Percentiles rank a stretch among this genome's conserved stretches.
phyloP scores from a whole-genome alignment of 768 basidiomycete species.

The Suillus fuscotomentosus region DNA sequence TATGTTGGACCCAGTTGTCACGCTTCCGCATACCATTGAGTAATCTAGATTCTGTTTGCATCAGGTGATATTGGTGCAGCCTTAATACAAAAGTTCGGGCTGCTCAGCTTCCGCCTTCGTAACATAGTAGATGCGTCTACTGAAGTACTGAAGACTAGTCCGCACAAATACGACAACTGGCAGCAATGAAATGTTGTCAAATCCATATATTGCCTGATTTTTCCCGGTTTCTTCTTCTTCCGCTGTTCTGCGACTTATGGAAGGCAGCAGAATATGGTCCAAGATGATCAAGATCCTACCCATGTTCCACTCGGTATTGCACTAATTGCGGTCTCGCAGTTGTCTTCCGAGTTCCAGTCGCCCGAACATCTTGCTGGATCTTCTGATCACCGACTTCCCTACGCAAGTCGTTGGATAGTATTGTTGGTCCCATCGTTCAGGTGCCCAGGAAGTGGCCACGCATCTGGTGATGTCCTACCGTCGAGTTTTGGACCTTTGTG shows the following conservation, averaged over 20 bases:
- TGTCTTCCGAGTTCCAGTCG: not conserved
- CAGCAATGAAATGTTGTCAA: slow-evolving; percentile 24
- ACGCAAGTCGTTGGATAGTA: slow-evolving; percentile 23
- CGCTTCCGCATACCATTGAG: slow-evolving; percentile 24
- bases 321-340: not conserved
- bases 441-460: slow-evolving; percentile 18
- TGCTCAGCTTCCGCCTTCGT: slow-evolving; percentile 8
- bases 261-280: slow-evolving; percentile 25
- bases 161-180: not conserved
- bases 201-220: slow-evolving; percentile 22
- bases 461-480: slow-evolving; percentile 29
- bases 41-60: slow-evolving; percentile 15
- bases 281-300: slow-evolving; percentile 4
- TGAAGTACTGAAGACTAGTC: not conserved
- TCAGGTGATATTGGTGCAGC: slow-evolving; percentile 16
- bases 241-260: slow-evolving; percentile 23
- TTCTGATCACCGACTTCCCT: slow-evolving; percentile 6
- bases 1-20: slow-evolving; percentile 32
- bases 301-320: slow-evolving; percentile 21
- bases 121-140: not conserved
- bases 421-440: slow-evolving; percentile 23
- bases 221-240: slow-evolving; percentile 24
- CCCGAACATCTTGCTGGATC: not conserved
- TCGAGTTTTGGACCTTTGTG: slow-evolving; percentile 16
- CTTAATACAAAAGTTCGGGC: slow-evolving; percentile 21